Percentiles rank a stretch among this genome's conserved stretches.
Evolutionary conservation across 257 asterid species (phyloP).

Genomic region (Penstemon davidsonii): DNA sequence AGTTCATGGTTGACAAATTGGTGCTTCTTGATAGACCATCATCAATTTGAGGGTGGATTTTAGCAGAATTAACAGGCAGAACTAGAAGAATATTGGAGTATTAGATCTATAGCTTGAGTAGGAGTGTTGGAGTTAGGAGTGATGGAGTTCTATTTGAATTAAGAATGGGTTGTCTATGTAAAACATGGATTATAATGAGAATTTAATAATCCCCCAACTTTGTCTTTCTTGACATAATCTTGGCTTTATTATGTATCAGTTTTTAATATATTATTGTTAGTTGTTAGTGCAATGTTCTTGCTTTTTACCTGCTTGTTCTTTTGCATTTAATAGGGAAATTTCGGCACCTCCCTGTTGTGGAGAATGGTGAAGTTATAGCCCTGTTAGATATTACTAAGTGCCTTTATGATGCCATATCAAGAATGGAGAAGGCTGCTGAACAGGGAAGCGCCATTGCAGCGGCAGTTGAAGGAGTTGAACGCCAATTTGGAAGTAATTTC

Average conservation of each 20-base stretch:
- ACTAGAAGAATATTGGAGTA: too few relatives aligned
- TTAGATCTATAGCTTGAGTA: too few relatives aligned
- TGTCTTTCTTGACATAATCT: background rate
- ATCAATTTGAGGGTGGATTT: too few relatives aligned
- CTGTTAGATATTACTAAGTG: slow-evolving; percentile 90
- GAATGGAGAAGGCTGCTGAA: slow-evolving; percentile 99
- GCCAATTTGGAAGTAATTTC: slow-evolving; percentile 81
- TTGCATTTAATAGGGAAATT: slow-evolving; percentile 67
- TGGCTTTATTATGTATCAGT: background rate
- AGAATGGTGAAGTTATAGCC: slow-evolving; percentile 97
- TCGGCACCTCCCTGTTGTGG: slow-evolving; percentile 98
- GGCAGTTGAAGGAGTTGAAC: slow-evolving; percentile 97
- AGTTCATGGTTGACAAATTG: too few relatives aligned
- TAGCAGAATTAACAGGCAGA: too few relatives aligned
- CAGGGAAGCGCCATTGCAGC: slow-evolving; percentile 98
- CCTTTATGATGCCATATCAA: slow-evolving; percentile 93
- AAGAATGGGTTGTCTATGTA: too few relatives aligned
- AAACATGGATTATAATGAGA: too few relatives aligned
- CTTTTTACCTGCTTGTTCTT: slow-evolving; percentile 17
- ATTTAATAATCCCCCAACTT: background rate
- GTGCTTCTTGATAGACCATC: too few relatives aligned
- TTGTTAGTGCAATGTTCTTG: background rate
- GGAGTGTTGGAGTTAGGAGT: too few relatives aligned
- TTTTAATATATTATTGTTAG: background rate
- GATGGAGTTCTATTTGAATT: too few relatives aligned